Evolutionary conservation across 257 asterid genomes (phyloP).

Genomic region (Paulownia fortunei): DNA sequence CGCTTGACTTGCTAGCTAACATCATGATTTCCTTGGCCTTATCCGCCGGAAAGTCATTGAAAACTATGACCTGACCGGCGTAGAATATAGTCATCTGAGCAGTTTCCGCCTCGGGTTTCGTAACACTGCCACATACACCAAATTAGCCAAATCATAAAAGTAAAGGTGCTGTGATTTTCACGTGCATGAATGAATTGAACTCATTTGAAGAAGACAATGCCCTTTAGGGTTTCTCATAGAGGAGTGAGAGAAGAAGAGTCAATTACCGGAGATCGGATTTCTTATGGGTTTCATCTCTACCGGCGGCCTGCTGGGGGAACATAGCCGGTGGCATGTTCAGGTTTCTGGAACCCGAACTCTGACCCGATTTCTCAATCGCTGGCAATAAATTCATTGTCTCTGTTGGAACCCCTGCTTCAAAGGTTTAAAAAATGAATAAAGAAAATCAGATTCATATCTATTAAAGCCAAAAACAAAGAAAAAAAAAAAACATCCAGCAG

Average conservation of each 20-base stretch:
- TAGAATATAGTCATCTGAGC: slow-evolving; percentile 65
- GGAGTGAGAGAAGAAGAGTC: neutral
- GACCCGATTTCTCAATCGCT: slow-evolving; percentile 47
- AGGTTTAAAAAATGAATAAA: neutral
- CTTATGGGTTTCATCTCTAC: slow-evolving; percentile 33
- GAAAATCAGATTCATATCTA: neutral
- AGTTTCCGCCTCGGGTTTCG: slow-evolving; percentile 33
- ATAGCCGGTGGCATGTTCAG: slow-evolving; percentile 21
- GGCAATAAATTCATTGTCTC: slow-evolving; percentile 59
- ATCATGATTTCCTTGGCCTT: slow-evolving; percentile 47
- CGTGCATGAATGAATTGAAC: slow-evolving; percentile 4
- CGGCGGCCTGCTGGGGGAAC: slow-evolving; percentile 16
- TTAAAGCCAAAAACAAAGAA: neutral
- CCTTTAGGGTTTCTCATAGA: neutral
- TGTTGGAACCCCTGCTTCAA: slow-evolving; percentile 44
- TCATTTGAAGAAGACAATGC: neutral
- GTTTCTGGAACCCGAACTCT: slow-evolving; percentile 28
- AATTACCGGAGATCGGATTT: slow-evolving; percentile 36
- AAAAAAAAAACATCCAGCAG: neutral
- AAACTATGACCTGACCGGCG: slow-evolving; percentile 52
- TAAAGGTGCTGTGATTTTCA: neutral
- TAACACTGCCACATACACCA: slow-evolving; percentile 10
- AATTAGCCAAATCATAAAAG: neutral
- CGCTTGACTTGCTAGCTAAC: slow-evolving; percentile 45
- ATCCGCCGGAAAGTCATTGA: slow-evolving; percentile 56